A percentile compares a stretch with the other conserved stretches of the same genome.
Evolutionary conservation across 2,329 filamentous ascomycete species (phyloP).

Genomic region (Fusarium irregulare): DNA sequence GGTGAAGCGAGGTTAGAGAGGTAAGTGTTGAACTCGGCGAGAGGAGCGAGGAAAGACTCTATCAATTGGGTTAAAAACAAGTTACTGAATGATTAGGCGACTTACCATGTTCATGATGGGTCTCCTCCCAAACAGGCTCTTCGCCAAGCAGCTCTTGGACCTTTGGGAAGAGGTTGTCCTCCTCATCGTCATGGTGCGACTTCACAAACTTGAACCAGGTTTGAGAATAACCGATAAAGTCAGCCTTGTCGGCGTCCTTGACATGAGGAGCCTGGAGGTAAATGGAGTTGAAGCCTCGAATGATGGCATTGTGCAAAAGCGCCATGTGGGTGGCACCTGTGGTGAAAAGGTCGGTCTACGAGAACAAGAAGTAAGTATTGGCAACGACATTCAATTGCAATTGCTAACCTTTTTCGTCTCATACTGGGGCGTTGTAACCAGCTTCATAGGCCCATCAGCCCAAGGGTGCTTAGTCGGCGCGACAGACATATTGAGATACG

Average conservation of each 20-base stretch:
- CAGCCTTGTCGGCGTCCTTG: slow-evolving; percentile 61
- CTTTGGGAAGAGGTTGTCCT: slow-evolving; percentile 65
- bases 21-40: slow-evolving; percentile 64
- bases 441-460: slow-evolving; percentile 66
- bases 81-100: background rate
- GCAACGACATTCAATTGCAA: background rate
- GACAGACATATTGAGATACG: slow-evolving; percentile 49
- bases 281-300: slow-evolving; percentile 73
- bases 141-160: slow-evolving; percentile 64
- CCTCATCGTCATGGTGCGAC: slow-evolving; percentile 71
- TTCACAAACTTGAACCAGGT: slow-evolving; percentile 70
- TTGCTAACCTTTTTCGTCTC: slow-evolving; percentile 61
- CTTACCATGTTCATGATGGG: slow-evolving; percentile 66
- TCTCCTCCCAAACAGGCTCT: slow-evolving; percentile 62
- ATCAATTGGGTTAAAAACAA: background rate
- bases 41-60: slow-evolving; percentile 63
- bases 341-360: slow-evolving; percentile 67
- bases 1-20: slow-evolving; percentile 57
- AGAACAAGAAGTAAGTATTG: background rate
- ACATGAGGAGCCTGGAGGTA: slow-evolving; percentile 68
- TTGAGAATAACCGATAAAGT: slow-evolving; percentile 68
- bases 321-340: slow-evolving; percentile 71
- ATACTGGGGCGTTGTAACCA: slow-evolving; percentile 65
- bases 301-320: slow-evolving; percentile 70
- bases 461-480: slow-evolving; percentile 52